Conservation (phyloP, 2,329 filamentous ascomycete species). For the Pseudogymnoascus sp. region DNA sequence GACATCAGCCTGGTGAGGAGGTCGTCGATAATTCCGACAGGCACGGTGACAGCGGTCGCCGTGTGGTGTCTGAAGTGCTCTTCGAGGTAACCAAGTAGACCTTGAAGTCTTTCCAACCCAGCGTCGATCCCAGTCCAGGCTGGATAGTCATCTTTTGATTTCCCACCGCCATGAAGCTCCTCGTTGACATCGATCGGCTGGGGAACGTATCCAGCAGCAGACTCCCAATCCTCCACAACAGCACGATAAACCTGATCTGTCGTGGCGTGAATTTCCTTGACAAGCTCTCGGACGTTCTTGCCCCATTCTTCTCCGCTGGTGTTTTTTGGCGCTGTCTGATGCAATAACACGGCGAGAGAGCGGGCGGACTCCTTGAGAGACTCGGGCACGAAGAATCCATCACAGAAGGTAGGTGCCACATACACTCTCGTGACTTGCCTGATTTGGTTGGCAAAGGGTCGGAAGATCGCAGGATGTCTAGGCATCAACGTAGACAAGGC, state of each 20-base stretch:
- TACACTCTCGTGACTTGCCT: slow-evolving; percentile 52
- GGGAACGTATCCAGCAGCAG: slow-evolving; percentile 46
- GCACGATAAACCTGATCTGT: slow-evolving; percentile 73
- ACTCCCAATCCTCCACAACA: slow-evolving; percentile 76
- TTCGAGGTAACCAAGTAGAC: slow-evolving; percentile 59
- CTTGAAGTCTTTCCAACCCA: slow-evolving; percentile 62
- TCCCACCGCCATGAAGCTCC: slow-evolving; percentile 43
- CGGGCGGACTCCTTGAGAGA: slow-evolving; percentile 53
- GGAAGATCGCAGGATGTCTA: slow-evolving; percentile 77
- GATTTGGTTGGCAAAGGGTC: slow-evolving; percentile 66
- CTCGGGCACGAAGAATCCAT: slow-evolving; percentile 41
- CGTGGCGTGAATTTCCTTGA: slow-evolving; percentile 62
- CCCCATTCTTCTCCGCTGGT: slow-evolving; percentile 72
- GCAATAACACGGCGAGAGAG: slow-evolving; percentile 62
- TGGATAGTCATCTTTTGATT: slow-evolving; percentile 47
- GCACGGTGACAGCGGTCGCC: slow-evolving; percentile 57
- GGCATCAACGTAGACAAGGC: slow-evolving; percentile 67
- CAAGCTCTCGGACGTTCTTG: slow-evolving; percentile 53
- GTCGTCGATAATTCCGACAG: slow-evolving; percentile 62
- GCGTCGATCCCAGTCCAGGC: slow-evolving; percentile 68
- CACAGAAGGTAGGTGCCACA: slow-evolving; percentile 57
- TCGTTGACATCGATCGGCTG: slow-evolving; percentile 39
- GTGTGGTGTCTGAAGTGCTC: slow-evolving; percentile 60
- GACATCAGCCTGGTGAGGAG: slow-evolving; percentile 64
- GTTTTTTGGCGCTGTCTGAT: slow-evolving; percentile 76